phyloP scores from a whole-genome alignment of 2,329 filamentous ascomycete species.

The Paecilomyces variotii region DNA sequence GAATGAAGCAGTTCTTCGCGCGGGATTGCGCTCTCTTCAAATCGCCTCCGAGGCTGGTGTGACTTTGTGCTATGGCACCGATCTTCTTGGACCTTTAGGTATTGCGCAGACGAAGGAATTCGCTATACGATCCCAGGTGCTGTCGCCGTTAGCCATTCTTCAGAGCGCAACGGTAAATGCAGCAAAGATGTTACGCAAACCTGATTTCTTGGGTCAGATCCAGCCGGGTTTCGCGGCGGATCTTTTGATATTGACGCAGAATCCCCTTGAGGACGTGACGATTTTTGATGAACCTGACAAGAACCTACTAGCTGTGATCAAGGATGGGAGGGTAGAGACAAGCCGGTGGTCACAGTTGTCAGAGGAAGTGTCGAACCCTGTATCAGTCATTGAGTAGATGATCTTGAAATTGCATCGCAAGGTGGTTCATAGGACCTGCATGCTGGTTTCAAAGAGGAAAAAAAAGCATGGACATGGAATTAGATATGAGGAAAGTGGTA shows the following conservation, averaged over 20 bases:
- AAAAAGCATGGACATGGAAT: background rate
- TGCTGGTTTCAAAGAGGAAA: background rate
- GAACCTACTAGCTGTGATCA: constrained; percentile 45
- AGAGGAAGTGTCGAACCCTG: background rate
- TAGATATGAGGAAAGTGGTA: background rate
- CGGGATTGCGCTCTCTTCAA: constrained; percentile 40
- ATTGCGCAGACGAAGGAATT: constrained; percentile 46
- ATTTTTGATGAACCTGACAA: constrained; percentile 43
- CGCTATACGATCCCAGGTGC: constrained; percentile 35
- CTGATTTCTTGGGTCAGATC: constrained; percentile 43
- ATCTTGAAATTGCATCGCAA: constrained; percentile 9
- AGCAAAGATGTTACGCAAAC: constrained; percentile 42
- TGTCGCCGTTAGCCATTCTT: constrained; percentile 38
- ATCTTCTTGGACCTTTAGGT: constrained; percentile 45
- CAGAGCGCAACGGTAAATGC: constrained; percentile 47
- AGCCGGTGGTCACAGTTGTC: background rate
- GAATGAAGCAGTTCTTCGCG: constrained; percentile 43
- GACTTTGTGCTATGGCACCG: constrained; percentile 49
- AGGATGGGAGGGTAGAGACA: constrained; percentile 44
- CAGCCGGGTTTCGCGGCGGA: constrained; percentile 46
- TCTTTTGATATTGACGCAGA: constrained; percentile 44
- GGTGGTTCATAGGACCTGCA: constrained; percentile 7
- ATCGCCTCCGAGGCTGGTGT: constrained; percentile 47
- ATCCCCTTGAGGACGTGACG: constrained; percentile 49
- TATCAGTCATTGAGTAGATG: background rate